Percentiles rank a stretch among this genome's conserved stretches.
These are phyloP conservation scores for Striga asiatica DNA, from an alignment of 257 asterid species.

Conservation along the genomic window DNA sequence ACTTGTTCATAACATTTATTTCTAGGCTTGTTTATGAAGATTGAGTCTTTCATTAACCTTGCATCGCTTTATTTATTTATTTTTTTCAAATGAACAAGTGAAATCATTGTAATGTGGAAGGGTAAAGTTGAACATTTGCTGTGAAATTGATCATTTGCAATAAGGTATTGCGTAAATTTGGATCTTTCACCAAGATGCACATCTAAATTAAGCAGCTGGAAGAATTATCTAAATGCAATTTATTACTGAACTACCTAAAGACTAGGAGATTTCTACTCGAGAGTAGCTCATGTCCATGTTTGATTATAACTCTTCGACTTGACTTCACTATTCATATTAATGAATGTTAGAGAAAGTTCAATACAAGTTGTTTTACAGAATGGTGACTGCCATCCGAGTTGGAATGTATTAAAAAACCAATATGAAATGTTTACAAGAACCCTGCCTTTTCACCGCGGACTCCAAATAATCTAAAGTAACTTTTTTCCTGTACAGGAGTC, in stretches of 20 bases:
- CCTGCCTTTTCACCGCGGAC: conserved; percentile 1
- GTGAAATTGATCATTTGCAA: too few relatives aligned
- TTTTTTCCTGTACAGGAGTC: conserved; percentile 38
- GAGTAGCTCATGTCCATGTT: background rate
- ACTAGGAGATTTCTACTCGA: background rate
- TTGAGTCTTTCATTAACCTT: background rate
- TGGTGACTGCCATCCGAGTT: conserved; percentile 7
- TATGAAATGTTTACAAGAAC: conserved; percentile 6
- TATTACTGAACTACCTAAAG: background rate
- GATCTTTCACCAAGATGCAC: background rate
- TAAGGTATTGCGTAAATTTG: too few relatives aligned
- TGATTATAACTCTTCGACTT: background rate
- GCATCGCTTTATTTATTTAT: background rate
- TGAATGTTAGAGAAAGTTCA: background rate
- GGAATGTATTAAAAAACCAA: background rate
- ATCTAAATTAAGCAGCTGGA: background rate
- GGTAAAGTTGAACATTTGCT: too few relatives aligned
- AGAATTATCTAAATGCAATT: background rate
- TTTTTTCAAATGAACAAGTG: too few relatives aligned
- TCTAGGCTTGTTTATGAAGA: background rate
- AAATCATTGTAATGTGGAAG: too few relatives aligned
- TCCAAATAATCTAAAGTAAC: background rate
- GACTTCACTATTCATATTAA: background rate
- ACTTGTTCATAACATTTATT: too few relatives aligned
- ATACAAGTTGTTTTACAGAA: conserved; percentile 5